Percentiles rank a stretch among this genome's conserved stretches.
These are phyloP conservation scores for Alternaria arbusti DNA, from an alignment of 2,329 filamentous ascomycete species.

Conservation along the genomic window DNA sequence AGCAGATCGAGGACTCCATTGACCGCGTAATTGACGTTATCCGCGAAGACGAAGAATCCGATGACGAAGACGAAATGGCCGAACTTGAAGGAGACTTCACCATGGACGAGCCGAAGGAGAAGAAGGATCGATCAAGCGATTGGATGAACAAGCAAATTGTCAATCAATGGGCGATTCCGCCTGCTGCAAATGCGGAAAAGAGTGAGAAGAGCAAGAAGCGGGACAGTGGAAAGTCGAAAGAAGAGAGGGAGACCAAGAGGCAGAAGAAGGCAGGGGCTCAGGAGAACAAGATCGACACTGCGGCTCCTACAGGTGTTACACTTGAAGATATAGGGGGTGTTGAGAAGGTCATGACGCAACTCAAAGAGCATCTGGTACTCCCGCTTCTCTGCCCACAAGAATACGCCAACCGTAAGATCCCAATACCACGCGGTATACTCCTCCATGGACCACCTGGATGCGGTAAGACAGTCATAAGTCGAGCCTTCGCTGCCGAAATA, in stretches of 20 bases:
- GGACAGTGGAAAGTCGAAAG: conserved; percentile 59
- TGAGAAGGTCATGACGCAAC: conserved; percentile 71
- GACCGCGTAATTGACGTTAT: conserved; percentile 79
- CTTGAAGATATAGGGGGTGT: conserved; percentile 79
- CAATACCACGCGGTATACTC: conserved; percentile 75
- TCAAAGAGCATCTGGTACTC: conserved; percentile 74
- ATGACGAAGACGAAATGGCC: conserved; percentile 58
- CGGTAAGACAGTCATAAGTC: conserved; percentile 83
- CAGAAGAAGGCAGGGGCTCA: conserved; percentile 57
- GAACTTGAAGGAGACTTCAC: conserved; percentile 52
- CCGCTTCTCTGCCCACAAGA: conserved; percentile 73
- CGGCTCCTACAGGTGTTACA: conserved; percentile 70
- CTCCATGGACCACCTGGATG: conserved; percentile 85
- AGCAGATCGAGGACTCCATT: conserved; percentile 81
- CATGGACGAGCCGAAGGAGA: conserved; percentile 27
- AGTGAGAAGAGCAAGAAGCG: conserved; percentile 53
- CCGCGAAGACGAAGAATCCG: conserved; percentile 65
- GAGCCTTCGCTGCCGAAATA: conserved; percentile 77
- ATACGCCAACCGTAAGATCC: conserved; percentile 69
- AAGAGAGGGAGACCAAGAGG: conserved; percentile 71
- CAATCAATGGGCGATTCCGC: conserved; percentile 59
- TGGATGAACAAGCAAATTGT: conserved; percentile 71
- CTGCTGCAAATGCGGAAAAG: conserved; percentile 37
- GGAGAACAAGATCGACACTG: conserved; percentile 61
- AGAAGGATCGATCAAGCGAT: conserved; percentile 53